Conservation (phyloP, 768 basidiomycete genomes). For the Mycena capillaripes region DNA sequence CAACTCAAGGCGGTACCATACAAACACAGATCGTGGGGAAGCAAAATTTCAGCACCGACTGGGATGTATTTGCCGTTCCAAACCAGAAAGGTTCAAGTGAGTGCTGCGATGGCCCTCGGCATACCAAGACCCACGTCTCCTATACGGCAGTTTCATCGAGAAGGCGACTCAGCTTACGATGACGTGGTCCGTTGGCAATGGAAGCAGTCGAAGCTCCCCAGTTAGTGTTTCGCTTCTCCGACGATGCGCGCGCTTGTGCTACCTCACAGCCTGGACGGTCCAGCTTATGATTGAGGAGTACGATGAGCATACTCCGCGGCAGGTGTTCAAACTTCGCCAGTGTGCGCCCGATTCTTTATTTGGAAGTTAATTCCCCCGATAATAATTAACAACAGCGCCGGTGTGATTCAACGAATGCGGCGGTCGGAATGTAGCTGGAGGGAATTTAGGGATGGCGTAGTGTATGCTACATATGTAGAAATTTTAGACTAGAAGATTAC, state of each 20-base stretch:
- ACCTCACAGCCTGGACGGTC: neutral
- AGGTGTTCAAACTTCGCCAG: neutral
- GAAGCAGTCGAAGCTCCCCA: neutral
- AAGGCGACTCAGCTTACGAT: slow-evolving; percentile 1
- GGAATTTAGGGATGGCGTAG: too few species aligned
- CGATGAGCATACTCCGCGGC: neutral
- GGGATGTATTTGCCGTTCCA: neutral
- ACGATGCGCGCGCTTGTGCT: neutral
- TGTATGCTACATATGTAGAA: too few species aligned
- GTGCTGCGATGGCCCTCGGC: neutral
- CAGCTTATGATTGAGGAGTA: slow-evolving; percentile 13
- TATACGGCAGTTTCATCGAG: slow-evolving; percentile 12
- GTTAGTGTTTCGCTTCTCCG: neutral
- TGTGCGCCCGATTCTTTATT: neutral
- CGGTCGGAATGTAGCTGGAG: too few species aligned
- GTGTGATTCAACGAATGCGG: neutral
- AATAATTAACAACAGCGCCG: neutral
- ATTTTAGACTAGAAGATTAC: too few species aligned
- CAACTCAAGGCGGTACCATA: neutral
- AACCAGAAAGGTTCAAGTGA: neutral
- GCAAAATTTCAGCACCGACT: neutral
- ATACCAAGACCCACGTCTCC: neutral
- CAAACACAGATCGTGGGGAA: slow-evolving; percentile 16
- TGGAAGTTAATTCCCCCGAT: neutral
- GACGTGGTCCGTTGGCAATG: slow-evolving; percentile 16